Evolutionary conservation across 2,329 filamentous ascomycete genomes (phyloP).

Genomic region (Metarhizium album): DNA sequence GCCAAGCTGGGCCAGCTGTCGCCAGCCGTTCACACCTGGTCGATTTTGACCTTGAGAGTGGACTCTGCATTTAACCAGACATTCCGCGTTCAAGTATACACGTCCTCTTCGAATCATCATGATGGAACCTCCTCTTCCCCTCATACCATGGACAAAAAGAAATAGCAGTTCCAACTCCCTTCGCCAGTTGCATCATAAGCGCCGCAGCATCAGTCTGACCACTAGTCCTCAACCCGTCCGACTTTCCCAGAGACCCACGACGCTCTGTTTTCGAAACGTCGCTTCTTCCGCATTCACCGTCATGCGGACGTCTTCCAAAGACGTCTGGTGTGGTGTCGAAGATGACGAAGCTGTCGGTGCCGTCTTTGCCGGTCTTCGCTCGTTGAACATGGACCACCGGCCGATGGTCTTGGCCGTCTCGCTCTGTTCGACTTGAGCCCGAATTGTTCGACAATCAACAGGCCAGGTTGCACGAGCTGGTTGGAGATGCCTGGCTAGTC

Average conservation of each 20-base stretch:
- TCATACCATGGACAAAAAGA: no score
- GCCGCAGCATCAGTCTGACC: constrained; percentile 14
- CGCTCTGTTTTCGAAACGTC: constrained; percentile 39
- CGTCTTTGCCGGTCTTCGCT: constrained; percentile 6
- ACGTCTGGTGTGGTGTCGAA: neutral
- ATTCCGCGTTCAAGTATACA: no score
- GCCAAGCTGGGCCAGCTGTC: neutral
- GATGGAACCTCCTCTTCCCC: no score
- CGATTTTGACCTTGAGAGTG: neutral
- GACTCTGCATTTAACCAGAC: neutral
- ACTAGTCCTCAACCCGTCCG: constrained; percentile 39
- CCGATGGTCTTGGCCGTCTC: constrained; percentile 16
- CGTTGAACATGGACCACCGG: constrained; percentile 24
- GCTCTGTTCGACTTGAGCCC: constrained; percentile 19
- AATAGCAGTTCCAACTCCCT: neutral
- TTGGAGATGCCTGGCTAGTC: constrained; percentile 33
- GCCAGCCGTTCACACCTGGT: neutral
- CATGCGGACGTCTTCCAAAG: constrained; percentile 25
- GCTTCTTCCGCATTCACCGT: constrained; percentile 33
- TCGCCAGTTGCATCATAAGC: neutral
- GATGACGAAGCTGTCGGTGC: neutral
- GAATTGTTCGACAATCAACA: constrained; percentile 19
- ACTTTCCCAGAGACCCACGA: constrained; percentile 41
- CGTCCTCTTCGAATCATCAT: no score
- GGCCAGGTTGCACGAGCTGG: constrained; percentile 17